These are phyloP conservation scores for Phaseolus coccineus DNA, from an alignment of 331 rosid species.

Conservation along the genomic window DNA sequence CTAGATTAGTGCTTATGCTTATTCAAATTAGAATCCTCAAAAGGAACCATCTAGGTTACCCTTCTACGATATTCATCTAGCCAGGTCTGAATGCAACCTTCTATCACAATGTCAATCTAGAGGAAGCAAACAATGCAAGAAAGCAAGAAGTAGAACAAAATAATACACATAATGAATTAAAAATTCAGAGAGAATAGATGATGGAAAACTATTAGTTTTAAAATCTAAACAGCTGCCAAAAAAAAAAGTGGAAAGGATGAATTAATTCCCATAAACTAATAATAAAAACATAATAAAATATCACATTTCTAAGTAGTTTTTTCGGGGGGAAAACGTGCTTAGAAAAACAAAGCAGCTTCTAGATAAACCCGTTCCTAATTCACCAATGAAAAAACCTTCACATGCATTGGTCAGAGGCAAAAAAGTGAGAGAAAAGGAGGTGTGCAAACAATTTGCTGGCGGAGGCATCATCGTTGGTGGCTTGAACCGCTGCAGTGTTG, in stretches of 20 bases:
- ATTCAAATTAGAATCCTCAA: background rate
- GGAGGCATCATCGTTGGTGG: constrained; percentile 97
- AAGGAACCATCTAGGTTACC: background rate
- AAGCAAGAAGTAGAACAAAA: background rate
- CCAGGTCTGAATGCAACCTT: background rate
- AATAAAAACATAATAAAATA: background rate
- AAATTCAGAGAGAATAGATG: background rate
- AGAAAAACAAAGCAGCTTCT: background rate
- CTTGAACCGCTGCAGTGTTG: constrained; percentile 85
- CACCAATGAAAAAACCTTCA: too few relatives aligned
- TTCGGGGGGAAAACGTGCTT: too few relatives aligned
- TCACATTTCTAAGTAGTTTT: background rate
- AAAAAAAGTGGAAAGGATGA: background rate
- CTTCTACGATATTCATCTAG: background rate
- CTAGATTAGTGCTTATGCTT: background rate
- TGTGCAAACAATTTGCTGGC: constrained; percentile 78
- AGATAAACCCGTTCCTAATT: background rate
- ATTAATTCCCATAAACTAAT: background rate
- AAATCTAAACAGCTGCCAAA: too few relatives aligned
- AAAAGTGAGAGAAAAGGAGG: background rate
- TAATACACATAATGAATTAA: too few relatives aligned
- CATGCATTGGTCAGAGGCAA: background rate
- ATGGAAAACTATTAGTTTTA: background rate
- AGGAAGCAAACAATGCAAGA: background rate
- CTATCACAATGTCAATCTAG: background rate